These are phyloP conservation scores for Mollisia scopiformis DNA, from an alignment of 2,329 filamentous ascomycete species.

Conservation along the genomic window DNA sequence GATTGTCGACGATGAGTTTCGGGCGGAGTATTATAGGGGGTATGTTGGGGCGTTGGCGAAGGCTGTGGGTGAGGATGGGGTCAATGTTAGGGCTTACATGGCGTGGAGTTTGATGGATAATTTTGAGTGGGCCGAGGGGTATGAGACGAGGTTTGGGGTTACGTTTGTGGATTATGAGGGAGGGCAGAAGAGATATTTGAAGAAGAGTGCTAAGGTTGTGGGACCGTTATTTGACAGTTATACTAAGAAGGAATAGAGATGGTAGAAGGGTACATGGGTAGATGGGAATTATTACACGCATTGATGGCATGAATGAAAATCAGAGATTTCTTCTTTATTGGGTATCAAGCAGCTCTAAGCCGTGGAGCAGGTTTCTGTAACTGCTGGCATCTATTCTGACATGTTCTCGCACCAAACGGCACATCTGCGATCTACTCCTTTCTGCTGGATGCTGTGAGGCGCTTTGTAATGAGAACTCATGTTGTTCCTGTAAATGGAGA, in stretches of 20 bases:
- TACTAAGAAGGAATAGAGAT: constrained; percentile 59
- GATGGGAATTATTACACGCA: too few relatives aligned
- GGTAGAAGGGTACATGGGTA: background rate
- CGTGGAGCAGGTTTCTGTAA: background rate
- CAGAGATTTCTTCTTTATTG: background rate
- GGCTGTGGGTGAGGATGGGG: constrained; percentile 64
- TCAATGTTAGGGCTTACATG: constrained; percentile 12
- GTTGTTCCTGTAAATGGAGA: background rate
- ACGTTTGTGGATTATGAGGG: constrained; percentile 82
- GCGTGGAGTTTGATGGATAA: constrained; percentile 81
- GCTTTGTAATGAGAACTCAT: too few relatives aligned
- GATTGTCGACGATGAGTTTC: constrained; percentile 81
- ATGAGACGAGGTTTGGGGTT: constrained; percentile 83
- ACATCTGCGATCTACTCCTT: background rate
- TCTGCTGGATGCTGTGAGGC: background rate
- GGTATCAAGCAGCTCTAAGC: background rate
- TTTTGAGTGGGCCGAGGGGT: constrained; percentile 70
- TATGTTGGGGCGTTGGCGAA: constrained; percentile 79
- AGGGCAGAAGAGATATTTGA: constrained; percentile 77
- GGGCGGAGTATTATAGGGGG: constrained; percentile 75
- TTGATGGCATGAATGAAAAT: constrained; percentile 1
- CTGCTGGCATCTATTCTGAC: background rate
- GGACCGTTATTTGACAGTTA: constrained; percentile 71
- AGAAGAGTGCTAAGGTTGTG: constrained; percentile 79
- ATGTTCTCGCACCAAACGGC: background rate